These are phyloP conservation scores for Sordariomycetes sp. DNA, from an alignment of 2,329 filamentous ascomycete genomes.

Conservation along the genomic window DNA sequence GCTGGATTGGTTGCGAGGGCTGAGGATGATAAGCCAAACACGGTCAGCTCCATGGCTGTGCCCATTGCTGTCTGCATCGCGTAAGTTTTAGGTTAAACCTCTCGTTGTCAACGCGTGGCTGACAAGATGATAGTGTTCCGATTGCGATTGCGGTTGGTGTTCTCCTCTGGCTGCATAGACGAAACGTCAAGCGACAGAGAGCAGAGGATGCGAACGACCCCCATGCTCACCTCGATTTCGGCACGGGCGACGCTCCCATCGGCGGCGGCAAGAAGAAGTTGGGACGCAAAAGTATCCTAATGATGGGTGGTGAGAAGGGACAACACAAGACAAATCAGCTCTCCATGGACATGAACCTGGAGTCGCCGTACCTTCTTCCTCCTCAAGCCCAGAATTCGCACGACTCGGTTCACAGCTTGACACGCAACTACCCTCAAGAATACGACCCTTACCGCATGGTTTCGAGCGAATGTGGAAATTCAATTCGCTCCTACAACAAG, in stretches of 20 bases:
- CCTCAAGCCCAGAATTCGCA: slow-evolving; percentile 68
- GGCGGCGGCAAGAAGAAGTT: slow-evolving; percentile 19
- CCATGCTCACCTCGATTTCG: slow-evolving; percentile 89
- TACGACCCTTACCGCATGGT: slow-evolving; percentile 79
- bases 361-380: slow-evolving; percentile 89
- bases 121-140: slow-evolving; percentile 53
- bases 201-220: slow-evolving; percentile 78
- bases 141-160: slow-evolving; percentile 56
- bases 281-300: slow-evolving; percentile 18
- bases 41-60: slow-evolving; percentile 45
- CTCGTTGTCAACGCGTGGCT: background rate
- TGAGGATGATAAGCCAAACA: slow-evolving; percentile 44
- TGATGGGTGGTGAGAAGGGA: slow-evolving; percentile 45
- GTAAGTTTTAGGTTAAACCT: slow-evolving; percentile 52
- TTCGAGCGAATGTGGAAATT: slow-evolving; percentile 41
- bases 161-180: slow-evolving; percentile 69
- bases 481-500: slow-evolving; percentile 40
- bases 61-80: slow-evolving; percentile 60
- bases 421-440: slow-evolving; percentile 61
- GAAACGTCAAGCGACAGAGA: slow-evolving; percentile 61
- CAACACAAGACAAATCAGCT: slow-evolving; percentile 40
- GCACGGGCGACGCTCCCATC: slow-evolving; percentile 50
- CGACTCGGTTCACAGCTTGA: slow-evolving; percentile 80
- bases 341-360: slow-evolving; percentile 66
- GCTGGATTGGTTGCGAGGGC: slow-evolving; percentile 4